Conservation (phyloP, 345 rosid species). For the Carallia brachiata region DNA sequence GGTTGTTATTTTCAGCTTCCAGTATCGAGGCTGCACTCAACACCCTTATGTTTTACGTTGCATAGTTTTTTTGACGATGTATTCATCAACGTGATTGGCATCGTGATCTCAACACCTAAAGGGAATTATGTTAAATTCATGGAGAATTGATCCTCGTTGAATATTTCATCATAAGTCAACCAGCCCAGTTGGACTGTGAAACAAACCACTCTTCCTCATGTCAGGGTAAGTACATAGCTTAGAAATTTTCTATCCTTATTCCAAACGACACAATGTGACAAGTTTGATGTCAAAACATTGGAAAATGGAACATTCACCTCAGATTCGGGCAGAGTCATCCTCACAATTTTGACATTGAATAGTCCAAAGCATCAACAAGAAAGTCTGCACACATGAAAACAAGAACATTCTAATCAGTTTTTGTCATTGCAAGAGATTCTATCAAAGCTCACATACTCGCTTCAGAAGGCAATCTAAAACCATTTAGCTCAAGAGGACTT, state of each 20-base stretch:
- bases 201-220: background rate
- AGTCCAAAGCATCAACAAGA: slow-evolving; percentile 79
- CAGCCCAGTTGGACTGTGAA: background rate
- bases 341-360: slow-evolving; percentile 62
- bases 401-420: background rate
- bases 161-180: background rate
- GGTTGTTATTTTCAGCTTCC: too few species aligned
- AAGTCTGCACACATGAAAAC: slow-evolving; percentile 24
- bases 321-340: slow-evolving; percentile 4
- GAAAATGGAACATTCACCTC: background rate
- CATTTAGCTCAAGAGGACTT: background rate
- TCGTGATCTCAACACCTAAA: too few species aligned
- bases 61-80: too few species aligned
- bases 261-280: background rate
- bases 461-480: background rate
- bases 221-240: background rate
- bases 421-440: background rate
- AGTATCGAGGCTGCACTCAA: too few species aligned
- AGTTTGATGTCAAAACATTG: background rate
- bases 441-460: background rate
- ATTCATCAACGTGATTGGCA: too few species aligned
- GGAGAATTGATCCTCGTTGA: background rate
- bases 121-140: too few species aligned
- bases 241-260: slow-evolving; percentile 5
- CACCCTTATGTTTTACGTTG: too few species aligned